Percentiles rank a stretch among this genome's conserved stretches.
These are phyloP conservation scores for Aspergillus floridensis DNA, from an alignment of 2,329 filamentous ascomycete genomes.

Conservation along the genomic window DNA sequence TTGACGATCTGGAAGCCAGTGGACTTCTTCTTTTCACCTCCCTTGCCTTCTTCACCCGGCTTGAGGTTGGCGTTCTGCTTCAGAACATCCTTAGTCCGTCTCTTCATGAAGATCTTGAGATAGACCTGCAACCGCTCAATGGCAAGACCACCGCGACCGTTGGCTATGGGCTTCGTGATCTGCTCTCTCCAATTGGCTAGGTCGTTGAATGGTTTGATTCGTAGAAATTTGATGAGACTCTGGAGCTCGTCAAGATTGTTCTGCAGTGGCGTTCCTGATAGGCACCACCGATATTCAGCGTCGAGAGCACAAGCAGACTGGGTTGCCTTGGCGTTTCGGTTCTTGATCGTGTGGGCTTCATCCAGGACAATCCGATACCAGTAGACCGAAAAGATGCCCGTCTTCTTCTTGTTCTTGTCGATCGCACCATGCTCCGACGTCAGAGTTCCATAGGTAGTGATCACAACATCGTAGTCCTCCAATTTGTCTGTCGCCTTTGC, in stretches of 20 bases:
- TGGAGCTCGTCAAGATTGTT: conserved; percentile 97
- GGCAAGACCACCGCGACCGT: conserved; percentile 81
- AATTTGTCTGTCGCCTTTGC: conserved; percentile 76
- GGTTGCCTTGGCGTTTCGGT: conserved; percentile 91
- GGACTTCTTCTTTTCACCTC: conserved; percentile 48
- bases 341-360: conserved; percentile 98
- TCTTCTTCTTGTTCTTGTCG: conserved; percentile 62
- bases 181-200: conserved; percentile 84
- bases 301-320: conserved; percentile 84
- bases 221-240: conserved; percentile 85
- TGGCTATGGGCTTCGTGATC: conserved; percentile 86
- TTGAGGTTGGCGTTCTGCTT: conserved; percentile 81
- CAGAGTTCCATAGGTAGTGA: conserved; percentile 94
- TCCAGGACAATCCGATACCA: conserved; percentile 97
- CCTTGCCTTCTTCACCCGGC: conserved; percentile 60
- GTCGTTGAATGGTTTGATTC: conserved; percentile 87
- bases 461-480: conserved; percentile 85
- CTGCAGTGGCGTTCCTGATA: conserved; percentile 96
- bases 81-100: conserved; percentile 95
- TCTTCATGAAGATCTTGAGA: conserved; percentile 93
- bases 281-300: conserved; percentile 89
- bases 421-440: conserved; percentile 82
- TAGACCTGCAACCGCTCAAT: conserved; percentile 82
- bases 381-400: conserved; percentile 83
- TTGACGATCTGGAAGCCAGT: conserved; percentile 86